phyloP scores from a whole-genome alignment of 2,329 filamentous ascomycete genomes.

The Curvularia sp. region DNA sequence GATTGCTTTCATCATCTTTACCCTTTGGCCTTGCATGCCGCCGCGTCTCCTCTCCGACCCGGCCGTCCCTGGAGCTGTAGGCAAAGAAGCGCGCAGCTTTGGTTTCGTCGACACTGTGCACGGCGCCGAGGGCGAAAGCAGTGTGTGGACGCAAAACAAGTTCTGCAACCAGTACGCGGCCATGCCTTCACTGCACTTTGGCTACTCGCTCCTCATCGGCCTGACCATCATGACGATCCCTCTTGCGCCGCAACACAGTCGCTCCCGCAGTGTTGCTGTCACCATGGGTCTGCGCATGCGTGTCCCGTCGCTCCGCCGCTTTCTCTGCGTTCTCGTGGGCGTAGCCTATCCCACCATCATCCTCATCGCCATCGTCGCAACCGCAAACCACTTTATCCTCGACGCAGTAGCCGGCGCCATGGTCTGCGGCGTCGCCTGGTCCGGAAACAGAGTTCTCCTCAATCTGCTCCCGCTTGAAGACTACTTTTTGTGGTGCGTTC shows the following conservation, averaged over 20 bases:
- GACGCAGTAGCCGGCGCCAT: conserved; percentile 73
- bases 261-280: conserved; percentile 47
- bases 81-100: conserved; percentile 65
- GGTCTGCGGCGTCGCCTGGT: conserved; percentile 71
- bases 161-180: conserved; percentile 82
- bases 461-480: conserved; percentile 73
- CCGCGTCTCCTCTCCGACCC: conserved; percentile 64
- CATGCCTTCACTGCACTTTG: conserved; percentile 79
- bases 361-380: conserved; percentile 71
- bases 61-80: conserved; percentile 62
- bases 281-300: conserved; percentile 44
- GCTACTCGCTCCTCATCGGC: conserved; percentile 76
- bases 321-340: conserved; percentile 60
- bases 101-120: conserved; percentile 68
- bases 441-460: conserved; percentile 61
- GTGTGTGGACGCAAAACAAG: conserved; percentile 74
- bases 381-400: conserved; percentile 75
- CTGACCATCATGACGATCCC: conserved; percentile 73
- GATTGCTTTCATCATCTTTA: conserved; percentile 66
- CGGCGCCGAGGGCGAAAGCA: conserved; percentile 65
- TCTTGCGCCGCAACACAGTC: conserved; percentile 61
- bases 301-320: conserved; percentile 60
- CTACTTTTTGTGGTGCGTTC: conserved; percentile 68
- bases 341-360: conserved; percentile 71
- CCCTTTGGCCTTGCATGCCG: conserved; percentile 67